Evolutionary conservation across 345 rosid species (phyloP), one percentile per base, ranked within the genome.

Genomic region (Anastatica hierochuntica): DNA sequence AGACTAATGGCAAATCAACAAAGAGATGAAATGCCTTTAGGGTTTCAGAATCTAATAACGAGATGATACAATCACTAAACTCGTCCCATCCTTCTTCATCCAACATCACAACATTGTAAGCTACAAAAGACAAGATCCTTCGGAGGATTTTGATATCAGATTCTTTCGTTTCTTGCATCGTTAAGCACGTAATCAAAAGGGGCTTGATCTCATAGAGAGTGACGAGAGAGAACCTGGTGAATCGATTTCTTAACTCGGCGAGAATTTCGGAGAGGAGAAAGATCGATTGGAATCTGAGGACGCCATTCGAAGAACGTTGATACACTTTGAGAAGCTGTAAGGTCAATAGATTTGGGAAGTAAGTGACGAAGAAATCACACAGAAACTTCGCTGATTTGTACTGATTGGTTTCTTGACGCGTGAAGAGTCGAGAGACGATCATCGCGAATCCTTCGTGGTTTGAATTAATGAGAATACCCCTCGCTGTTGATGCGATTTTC

Each of bases 1-100:
- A 55, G 36, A 27, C 6, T 10, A 19, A 36, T 3, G 62, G 68
- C 36, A 64, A 39, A 5, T 55, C 20, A 4, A n/a, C 7, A 10
- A 64, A 55, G 50, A 56, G 0, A 2, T 55, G 10, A 11, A 61
- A 61, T 15, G 58, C 66, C 27, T 14, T 21, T 0, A 3, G 4
- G 2, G 57, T 58, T 1, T 39, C 18, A 24, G 1, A 13, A 3
- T 5, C 7, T 0, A 16, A 14, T 1, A 64, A 24, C 10, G 15
- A 14, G 62, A 19, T 8, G 24, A 64, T 55, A 23, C 49, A 55
- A 8, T 54, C 68, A 14, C 68, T 16, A 6, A 64, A 35, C 62
- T 64, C 68, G 21, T 46, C 56, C 62, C 62, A 64, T 24, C 36
- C 49, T 0, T 3, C 3, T 3, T 50, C 5, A 23, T 41, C 42